Evolutionary conservation across 768 basidiomycete species (phyloP), one percentile per base, ranked within the genome.

Genomic region (Daedaleopsis nitida): DNA sequence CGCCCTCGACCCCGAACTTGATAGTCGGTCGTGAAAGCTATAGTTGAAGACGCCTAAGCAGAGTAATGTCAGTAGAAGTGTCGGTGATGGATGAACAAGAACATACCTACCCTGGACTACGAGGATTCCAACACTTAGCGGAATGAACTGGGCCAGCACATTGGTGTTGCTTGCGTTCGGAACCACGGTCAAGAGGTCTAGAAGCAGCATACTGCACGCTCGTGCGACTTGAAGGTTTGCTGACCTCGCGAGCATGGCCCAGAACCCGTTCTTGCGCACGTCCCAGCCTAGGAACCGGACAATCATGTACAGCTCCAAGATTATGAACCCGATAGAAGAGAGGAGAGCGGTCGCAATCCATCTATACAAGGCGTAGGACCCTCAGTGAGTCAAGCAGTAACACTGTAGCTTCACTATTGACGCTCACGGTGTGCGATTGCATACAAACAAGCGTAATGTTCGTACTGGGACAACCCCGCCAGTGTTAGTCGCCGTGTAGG

Each of bases 151-250:
- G 0, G 71, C 77, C 6, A 81, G 48, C 10, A 76, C 59, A 49
- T 72, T 74, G n/a, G 77, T 76, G 42, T 64, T 60, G 5, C 69
- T 67, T 14, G 73, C 71, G 42, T 69, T 67, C 27, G 80, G 78
- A 3, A 75, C 76, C 38, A 80, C 57, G 1, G 75, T 77, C n/a
- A 80, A 58, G 16, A 80, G 57, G 39, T 83, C 80, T 2, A 81
- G 70, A 10, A 80, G 45, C 32, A 83, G 49, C n/a, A 83, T 73
- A 37, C 79, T 76, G n/a, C 73, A 17, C 4, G 74, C 73, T 49
- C 75, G 70, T 17, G 73, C 60, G 23, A 79, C 65, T 19, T 73
- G 66, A 19, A 72, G 59, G 61, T 78, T 77, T 43, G 58, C 58
- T 8, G 77, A 39, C 50, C 56, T 50, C 13, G n/a, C n/a, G 37